A percentile compares a stretch with the other conserved stretches of the same genome.
Conservation (phyloP, 2,329 filamentous ascomycete species). For the Fusarium decemcellulare region DNA sequence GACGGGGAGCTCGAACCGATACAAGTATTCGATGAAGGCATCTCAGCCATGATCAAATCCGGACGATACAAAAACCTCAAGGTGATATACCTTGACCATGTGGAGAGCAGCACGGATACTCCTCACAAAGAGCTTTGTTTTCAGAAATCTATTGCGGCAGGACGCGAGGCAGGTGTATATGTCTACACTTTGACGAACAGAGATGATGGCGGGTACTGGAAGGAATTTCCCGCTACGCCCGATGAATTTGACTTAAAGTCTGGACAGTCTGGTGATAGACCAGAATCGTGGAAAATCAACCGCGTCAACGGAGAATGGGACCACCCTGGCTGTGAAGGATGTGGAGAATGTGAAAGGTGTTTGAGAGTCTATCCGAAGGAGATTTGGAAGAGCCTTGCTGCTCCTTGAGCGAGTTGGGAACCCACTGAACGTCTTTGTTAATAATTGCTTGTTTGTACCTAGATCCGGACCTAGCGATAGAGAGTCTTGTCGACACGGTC, state of each 20-base stretch:
- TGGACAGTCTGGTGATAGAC: constrained; percentile 22
- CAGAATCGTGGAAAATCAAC: constrained; percentile 17
- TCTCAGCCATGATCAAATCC: constrained; percentile 20
- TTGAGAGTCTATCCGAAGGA: constrained; percentile 32
- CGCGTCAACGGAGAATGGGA: constrained; percentile 26
- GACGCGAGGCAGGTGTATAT: constrained; percentile 13
- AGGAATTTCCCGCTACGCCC: constrained; percentile 23
- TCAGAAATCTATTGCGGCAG: constrained; percentile 17
- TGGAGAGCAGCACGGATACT: constrained; percentile 4
- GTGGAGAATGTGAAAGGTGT: constrained; percentile 28
- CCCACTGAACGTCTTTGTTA: too few relatives aligned
- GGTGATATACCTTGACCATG: constrained; percentile 26
- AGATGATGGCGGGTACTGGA: constrained; percentile 28
- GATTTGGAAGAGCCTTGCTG: constrained; percentile 15
- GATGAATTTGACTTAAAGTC: constrained; percentile 36
- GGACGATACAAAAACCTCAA: neutral
- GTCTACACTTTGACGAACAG: constrained; percentile 30
- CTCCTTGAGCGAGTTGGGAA: too few relatives aligned
- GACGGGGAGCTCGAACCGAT: neutral
- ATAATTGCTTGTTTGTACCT: too few relatives aligned
- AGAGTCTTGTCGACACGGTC: too few relatives aligned
- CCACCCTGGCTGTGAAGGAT: constrained; percentile 22
- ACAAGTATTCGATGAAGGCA: constrained; percentile 4
- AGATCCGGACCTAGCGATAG: too few relatives aligned
- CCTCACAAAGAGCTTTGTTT: neutral